Evolutionary conservation across 2,329 filamentous ascomycete species (phyloP).

Genomic region (Fusarium nelsonii): DNA sequence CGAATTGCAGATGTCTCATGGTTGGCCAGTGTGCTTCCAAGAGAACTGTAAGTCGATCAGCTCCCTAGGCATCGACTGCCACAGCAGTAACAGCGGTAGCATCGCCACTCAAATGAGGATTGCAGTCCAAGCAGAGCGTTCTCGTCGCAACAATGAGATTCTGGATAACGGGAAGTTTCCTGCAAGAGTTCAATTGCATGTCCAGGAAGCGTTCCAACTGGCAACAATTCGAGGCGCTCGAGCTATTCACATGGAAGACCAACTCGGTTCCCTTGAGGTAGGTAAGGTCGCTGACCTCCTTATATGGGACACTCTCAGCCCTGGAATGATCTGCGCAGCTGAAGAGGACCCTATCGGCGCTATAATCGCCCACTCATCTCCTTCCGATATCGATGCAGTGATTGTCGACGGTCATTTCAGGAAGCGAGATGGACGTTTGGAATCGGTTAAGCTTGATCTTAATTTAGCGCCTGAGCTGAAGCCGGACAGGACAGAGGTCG

Average conservation of each 20-base stretch:
- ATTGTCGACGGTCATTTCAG: conserved; percentile 20
- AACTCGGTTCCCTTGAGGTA: conserved; percentile 8
- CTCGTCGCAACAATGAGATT: neutral
- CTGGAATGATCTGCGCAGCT: conserved; percentile 10
- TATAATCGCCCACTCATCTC: conserved; percentile 6
- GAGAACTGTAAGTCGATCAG: conserved; percentile 9
- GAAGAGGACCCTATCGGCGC: conserved; percentile 14
- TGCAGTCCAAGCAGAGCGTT: conserved; percentile 12
- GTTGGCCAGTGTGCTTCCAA: conserved; percentile 22
- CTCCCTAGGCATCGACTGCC: conserved; percentile 11
- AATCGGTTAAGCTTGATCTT: neutral
- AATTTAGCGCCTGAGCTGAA: neutral
- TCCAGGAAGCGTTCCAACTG: conserved; percentile 8
- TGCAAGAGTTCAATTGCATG: neutral
- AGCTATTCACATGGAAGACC: conserved; percentile 4
- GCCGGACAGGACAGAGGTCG: neutral
- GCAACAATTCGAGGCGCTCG: conserved; percentile 9
- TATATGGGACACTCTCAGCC: conserved; percentile 10
- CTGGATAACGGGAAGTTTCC: conserved; percentile 1
- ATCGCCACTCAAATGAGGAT: conserved; percentile 12
- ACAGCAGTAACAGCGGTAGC: conserved; percentile 9
- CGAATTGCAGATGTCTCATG: conserved; percentile 19
- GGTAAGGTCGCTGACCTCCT: conserved; percentile 15
- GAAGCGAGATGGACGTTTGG: neutral
- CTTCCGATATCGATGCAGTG: conserved; percentile 5